These are phyloP conservation scores for Hirschioporus abietinus DNA, from an alignment of 768 basidiomycete genomes.

Conservation along the genomic window DNA sequence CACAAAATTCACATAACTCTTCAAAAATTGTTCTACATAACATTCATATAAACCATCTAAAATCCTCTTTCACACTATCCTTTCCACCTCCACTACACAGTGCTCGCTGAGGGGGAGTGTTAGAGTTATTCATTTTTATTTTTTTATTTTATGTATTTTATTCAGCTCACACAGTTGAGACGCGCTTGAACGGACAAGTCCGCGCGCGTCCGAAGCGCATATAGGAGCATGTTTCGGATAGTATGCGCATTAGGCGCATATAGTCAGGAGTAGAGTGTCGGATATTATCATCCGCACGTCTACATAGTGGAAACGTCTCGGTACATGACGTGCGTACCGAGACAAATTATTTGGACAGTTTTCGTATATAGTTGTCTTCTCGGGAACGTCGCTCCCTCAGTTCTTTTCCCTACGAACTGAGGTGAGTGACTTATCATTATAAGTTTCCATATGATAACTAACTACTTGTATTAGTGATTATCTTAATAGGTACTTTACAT, in stretches of 20 bases:
- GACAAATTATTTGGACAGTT: background rate
- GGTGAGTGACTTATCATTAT: too few species aligned
- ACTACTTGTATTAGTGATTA: too few species aligned
- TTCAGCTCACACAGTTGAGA: background rate
- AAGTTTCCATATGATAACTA: too few species aligned
- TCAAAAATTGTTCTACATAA: background rate
- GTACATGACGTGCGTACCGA: background rate
- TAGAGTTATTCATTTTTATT: background rate
- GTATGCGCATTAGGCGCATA: too few species aligned
- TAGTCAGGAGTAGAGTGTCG: background rate
- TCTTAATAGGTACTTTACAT: too few species aligned
- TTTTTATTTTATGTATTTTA: background rate
- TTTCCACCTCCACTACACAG: background rate
- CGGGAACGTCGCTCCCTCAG: background rate
- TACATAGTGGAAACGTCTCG: background rate
- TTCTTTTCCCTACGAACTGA: background rate
- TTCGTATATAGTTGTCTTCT: background rate
- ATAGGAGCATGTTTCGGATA: too few species aligned
- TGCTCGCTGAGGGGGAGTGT: background rate
- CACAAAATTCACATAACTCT: background rate
- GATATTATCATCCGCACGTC: background rate
- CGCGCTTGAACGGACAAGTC: too few species aligned
- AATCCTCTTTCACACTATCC: background rate
- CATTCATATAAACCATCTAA: background rate
- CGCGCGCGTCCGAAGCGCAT: too few species aligned